These are phyloP conservation scores for Lentinula guzmanii DNA, from an alignment of 768 basidiomycete genomes.

Conservation along the genomic window DNA sequence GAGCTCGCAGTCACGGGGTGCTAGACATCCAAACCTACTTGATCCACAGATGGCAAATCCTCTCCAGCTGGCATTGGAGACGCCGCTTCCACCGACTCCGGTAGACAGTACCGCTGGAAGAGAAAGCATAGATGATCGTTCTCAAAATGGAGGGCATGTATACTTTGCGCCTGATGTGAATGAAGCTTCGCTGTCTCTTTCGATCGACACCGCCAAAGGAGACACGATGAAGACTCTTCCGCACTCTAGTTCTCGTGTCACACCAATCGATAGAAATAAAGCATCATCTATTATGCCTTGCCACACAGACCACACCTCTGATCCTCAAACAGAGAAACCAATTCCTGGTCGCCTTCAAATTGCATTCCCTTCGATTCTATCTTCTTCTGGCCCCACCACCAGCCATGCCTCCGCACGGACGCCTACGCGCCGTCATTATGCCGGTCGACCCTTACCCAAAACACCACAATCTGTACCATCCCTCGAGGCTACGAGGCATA, in stretches of 20 bases:
- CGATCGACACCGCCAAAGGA: not conserved
- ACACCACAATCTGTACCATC: slow-evolving; percentile 23
- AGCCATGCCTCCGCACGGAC: slow-evolving; percentile 1
- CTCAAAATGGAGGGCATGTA: not conserved
- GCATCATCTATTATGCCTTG: not conserved
- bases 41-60: not conserved
- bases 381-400: not conserved
- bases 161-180: not conserved
- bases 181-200: not conserved
- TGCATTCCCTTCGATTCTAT: not conserved
- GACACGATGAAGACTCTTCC: not conserved
- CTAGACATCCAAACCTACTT: not conserved
- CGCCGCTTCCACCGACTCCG: slow-evolving; percentile 33
- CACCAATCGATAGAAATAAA: not conserved
- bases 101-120: slow-evolving; percentile 7
- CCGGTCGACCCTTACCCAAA: slow-evolving; percentile 51
- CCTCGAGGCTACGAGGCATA: slow-evolving; percentile 11
- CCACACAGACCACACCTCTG: not conserved
- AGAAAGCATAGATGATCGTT: not conserved
- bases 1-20: not conserved
- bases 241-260: not conserved
- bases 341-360: slow-evolving; percentile 8
- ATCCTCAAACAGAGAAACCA: not conserved
- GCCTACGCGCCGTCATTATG: slow-evolving; percentile 39
- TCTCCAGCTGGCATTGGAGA: slow-evolving; percentile 27